Base-by-base conservation (phyloP, 495 filamentous ascomycete species). In the Daldinia grandis region DNA sequence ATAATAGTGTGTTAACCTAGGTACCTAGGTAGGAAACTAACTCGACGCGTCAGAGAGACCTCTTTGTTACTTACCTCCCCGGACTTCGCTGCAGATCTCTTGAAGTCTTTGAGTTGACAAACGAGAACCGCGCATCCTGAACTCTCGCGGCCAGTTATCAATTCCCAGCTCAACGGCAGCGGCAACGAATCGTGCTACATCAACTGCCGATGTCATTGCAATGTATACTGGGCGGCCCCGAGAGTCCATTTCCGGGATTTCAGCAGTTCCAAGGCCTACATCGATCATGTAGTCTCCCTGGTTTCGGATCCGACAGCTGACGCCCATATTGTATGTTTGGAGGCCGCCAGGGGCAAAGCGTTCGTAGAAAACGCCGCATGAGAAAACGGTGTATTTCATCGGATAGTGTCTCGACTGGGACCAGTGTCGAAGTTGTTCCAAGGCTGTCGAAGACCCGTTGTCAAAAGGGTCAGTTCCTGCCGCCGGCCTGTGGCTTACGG, bases 351-450 rank as follows among this genome's bases (percentile, higher is more conserved):
- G 87, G 8, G 82, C 85, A 75, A 93, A 93, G 10, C 91, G 81
- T 73, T 93, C 91, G 81, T 92, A 92, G 71, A 93, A 88, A n/a
- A 92, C 74, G 37, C 91, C 91, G 74, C 91, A 93, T 1, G 86
- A 85, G 67, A 93, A 92, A 37, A 88, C 82, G 4, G 90, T 90
- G 62, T 83, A 91, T 44, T 86, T 79, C 80, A 92, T 88, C 24
- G 75, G 69, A 64, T 85, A 77, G 6, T 75, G 73, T 17, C 69
- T 74, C 25, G 81, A 82, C 19, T 75, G 75, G 10, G 81, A 78
- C 76, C 78, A 80, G 64, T 85, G 85, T 42, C 83, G 83, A 14
- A 93, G 83, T 5, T 84, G 78, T 19, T 82, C 80, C 15, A 89
- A 81, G 1, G 88, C 88, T 8, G 79, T 78, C 30, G 77, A 79